These are phyloP conservation scores for Eutrema salsugineum DNA, from an alignment of 441 rosid species.

Conservation along the genomic window DNA sequence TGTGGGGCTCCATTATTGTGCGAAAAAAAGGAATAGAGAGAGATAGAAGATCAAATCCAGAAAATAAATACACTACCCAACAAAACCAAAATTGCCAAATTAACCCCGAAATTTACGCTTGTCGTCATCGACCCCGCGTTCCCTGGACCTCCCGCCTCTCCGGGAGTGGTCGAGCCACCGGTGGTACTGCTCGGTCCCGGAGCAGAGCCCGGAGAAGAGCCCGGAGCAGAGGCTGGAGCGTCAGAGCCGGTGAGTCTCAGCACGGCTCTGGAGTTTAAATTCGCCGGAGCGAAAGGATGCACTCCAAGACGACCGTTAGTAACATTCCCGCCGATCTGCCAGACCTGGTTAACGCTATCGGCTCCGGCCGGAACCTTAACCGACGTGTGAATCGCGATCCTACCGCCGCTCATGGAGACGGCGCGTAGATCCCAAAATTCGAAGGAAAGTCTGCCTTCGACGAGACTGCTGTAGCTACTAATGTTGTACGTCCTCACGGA, in stretches of 20 bases:
- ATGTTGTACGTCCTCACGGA: slow-evolving; percentile 49
- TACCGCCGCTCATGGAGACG: slow-evolving; percentile 17
- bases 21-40: not conserved
- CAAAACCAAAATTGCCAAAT: slow-evolving; percentile 28
- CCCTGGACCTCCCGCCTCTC: slow-evolving; percentile 1
- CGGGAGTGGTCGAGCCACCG: not conserved
- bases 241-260: slow-evolving; percentile 23
- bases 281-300: slow-evolving; percentile 33
- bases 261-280: slow-evolving; percentile 23
- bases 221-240: slow-evolving; percentile 5
- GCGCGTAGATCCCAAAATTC: slow-evolving; percentile 46
- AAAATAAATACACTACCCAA: slow-evolving; percentile 17
- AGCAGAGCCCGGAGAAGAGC: not conserved
- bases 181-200: not conserved
- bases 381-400: slow-evolving; percentile 42
- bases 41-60: not conserved
- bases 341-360: slow-evolving; percentile 59
- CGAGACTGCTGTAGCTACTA: slow-evolving; percentile 17
- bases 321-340: slow-evolving; percentile 71
- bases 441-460: slow-evolving; percentile 41
- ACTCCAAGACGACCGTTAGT: slow-evolving; percentile 28
- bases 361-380: slow-evolving; percentile 47
- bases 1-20: slow-evolving; percentile 17
- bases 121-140: slow-evolving; percentile 15
- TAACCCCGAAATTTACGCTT: slow-evolving; percentile 22